Evolutionary conservation across 2,329 filamentous ascomycete species (phyloP), one percentile per base, ranked within the genome.

Genomic region (Epicoccum sorghinum): DNA sequence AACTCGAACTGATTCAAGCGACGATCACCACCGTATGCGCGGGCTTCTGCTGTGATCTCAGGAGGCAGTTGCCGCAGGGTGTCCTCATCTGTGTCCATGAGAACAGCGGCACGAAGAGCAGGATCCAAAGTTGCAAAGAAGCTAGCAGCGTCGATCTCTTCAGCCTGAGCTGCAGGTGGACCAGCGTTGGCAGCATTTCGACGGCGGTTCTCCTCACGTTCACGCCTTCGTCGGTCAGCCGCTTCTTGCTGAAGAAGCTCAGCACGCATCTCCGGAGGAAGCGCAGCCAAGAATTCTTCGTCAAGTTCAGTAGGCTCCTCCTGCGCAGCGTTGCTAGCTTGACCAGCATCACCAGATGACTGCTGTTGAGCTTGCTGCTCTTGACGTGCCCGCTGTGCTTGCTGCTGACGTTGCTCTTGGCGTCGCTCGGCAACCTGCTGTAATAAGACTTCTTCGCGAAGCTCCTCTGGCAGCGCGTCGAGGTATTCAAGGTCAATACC

Each of bases 401-500:
- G 64, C 43, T 67, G 59, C 73, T 95, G 86, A 4, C 69, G 66
- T 39, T 67, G 65, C 48, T 71, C 68, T 47, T 61, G 59, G 44
- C 93, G 87, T 62, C 93, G 86, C 61, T 91, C 87, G 47, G 90
- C 91, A 59, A 96, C 85, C 55, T 96, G 92, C 58, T 93, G 88
- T 73, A 96, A 91, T 61, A 99, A 90, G 43, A 99, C 95, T 72
- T 99, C 95, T 74, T 98, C 93, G 40, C 95, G 85, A 70, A 98
- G 87, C 57, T 99, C 96, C 65, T 99, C 95, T 0, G 95, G 95
- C n/a, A 99, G 79, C n/a, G 93, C 96, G 55, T 95, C 91, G 6
- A 99, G 85, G 75, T 97, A 99, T 52, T 96, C 93, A 13, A 89
- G 85, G 70, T 99, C 95, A 65, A 99, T 98, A 43, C 93, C 93